Evolutionary conservation across 164 flowering plant genomes (phyloP).

Genomic region (Vitis vinifera): DNA sequence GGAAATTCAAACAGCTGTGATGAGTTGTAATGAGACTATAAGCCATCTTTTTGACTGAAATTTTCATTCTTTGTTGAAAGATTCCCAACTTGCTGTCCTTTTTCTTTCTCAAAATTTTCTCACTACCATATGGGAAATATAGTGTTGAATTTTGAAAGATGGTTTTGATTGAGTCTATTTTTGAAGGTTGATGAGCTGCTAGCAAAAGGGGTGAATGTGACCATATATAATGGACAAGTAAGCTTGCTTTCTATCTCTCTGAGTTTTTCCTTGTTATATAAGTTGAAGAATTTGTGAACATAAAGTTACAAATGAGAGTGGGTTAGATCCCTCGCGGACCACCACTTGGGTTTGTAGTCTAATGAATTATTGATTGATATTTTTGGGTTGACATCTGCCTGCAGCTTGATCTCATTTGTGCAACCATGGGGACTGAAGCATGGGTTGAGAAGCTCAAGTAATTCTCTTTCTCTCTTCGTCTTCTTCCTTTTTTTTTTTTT

Average conservation of each 20-base stretch:
- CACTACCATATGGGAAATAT: not conserved
- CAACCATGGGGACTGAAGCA: slow-evolving; percentile 85
- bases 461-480: slow-evolving; percentile 9
- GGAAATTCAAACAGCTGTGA: too few species aligned
- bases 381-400: slow-evolving; percentile 6
- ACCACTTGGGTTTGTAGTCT: not conserved
- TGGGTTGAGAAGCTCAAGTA: slow-evolving; percentile 92
- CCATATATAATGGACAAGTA: slow-evolving; percentile 89
- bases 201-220: slow-evolving; percentile 73
- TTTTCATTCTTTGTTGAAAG: not conserved
- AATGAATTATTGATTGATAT: not conserved
- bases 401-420: slow-evolving; percentile 85
- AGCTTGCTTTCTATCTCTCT: slow-evolving; percentile 5
- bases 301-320: too few species aligned
- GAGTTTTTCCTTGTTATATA: too few species aligned
- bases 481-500: not conserved
- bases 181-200: slow-evolving; percentile 79
- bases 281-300: too few species aligned
- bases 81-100: not conserved
- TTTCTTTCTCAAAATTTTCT: not conserved
- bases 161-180: not conserved
- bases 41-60: too few species aligned
- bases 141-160: not conserved
- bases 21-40: too few species aligned
- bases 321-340: too few species aligned